Base-by-base conservation (phyloP, 106 monocot species). In the Platanthera zijinensis region DNA sequence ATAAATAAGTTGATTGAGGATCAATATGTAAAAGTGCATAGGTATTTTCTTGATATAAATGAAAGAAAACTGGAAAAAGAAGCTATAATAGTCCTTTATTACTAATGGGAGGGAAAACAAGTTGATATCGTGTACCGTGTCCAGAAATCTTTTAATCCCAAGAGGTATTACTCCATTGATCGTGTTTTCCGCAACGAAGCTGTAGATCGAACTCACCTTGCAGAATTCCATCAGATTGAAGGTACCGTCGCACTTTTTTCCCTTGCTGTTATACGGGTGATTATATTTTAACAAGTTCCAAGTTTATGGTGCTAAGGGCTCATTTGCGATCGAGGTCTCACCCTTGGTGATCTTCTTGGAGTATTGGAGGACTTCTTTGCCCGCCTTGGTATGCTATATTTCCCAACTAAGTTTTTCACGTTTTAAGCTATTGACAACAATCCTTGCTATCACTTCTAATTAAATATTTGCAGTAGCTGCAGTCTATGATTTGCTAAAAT, bases 161-260 rank as follows among this genome's bases (percentile, higher is more conserved):
- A 87, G 80, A 91, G 85, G 54, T 97, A 93, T 69, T 97, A 86
- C 78, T 97, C 97, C 4, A 97, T 97, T 48, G 97, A 97, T 72
- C 93, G 94, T 78, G 97, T 97, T 80, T 97, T 97, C 74, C 87
- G 97, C 25, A 97, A 97, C 78, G 97, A 97, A 75, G 97, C 97
- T 48, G 97, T 97, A 53, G 97, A 97, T 75, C 78, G 94, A 78
- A 97, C 97, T 49, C 97, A 97, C 83, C 94, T 97, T 80, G 97
- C 97, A 4, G 94, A 97, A 77, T 97, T 94, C 57, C 91, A 97
- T 80, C 97, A 97, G 76, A 97, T 97, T 59, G 97, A 97, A 87
- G 97, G 97, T 90, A 76, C 52, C 12, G 19, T 17, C 4, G 6
- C 10, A 51, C 50, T 48, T 51, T 8, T 76, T 7, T 12, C 17